These are phyloP conservation scores for Moringa oleifera DNA, from an alignment of 345 rosid genomes.

Conservation along the genomic window DNA sequence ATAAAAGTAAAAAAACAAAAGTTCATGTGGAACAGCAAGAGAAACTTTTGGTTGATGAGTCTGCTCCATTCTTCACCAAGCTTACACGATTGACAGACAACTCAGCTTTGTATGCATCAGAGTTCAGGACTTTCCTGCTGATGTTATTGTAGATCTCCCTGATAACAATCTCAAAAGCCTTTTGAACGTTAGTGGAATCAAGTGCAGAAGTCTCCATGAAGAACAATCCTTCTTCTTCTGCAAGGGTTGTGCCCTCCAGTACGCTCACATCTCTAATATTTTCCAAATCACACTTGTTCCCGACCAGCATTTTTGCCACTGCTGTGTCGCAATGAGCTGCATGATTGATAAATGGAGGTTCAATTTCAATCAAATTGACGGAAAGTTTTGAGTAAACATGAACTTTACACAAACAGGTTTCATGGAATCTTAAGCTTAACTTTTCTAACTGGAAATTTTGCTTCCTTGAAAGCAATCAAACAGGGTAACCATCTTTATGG, in stretches of 20 bases:
- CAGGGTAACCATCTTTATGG: no score
- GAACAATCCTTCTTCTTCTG: conserved; percentile 75
- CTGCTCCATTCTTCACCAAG: conserved; percentile 35
- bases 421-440: no score
- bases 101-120: conserved; percentile 51
- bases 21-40: conserved; percentile 46
- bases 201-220: conserved; percentile 97
- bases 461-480: neutral
- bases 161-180: conserved; percentile 86
- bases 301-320: conserved; percentile 80
- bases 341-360: neutral
- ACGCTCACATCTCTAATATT: conserved; percentile 63
- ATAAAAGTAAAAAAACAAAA: neutral
- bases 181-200: conserved; percentile 72
- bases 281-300: conserved; percentile 87
- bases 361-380: neutral
- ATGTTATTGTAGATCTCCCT: conserved; percentile 69
- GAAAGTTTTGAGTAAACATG: no score
- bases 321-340: conserved; percentile 84
- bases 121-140: conserved; percentile 57
- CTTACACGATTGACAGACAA: conserved; percentile 60
- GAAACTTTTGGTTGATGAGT: conserved; percentile 26
- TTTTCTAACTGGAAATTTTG: no score
- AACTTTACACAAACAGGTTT: no score
- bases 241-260: conserved; percentile 74